These are phyloP conservation scores for Xylariaceae sp. DNA, from an alignment of 2,329 filamentous ascomycete species.

Conservation along the genomic window DNA sequence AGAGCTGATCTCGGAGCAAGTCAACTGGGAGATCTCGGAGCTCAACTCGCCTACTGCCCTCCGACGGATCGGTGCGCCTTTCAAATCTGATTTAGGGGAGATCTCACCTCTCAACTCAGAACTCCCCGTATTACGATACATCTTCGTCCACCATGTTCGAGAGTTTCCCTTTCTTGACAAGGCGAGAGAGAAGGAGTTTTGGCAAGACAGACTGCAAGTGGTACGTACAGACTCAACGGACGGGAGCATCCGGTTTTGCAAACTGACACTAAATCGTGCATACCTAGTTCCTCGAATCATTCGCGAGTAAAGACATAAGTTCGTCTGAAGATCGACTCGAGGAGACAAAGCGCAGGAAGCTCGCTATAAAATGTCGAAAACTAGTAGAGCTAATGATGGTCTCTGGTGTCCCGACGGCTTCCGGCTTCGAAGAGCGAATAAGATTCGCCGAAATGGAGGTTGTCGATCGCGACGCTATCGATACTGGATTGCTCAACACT, in stretches of 20 bases:
- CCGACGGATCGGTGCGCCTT: constrained; percentile 91
- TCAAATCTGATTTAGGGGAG: constrained; percentile 87
- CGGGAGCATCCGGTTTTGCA: background rate
- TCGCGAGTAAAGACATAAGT: constrained; percentile 94
- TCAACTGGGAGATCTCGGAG: constrained; percentile 84
- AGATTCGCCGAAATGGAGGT: constrained; percentile 96
- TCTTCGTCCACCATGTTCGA: constrained; percentile 96
- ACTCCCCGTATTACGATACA: constrained; percentile 87
- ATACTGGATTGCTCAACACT: constrained; percentile 81
- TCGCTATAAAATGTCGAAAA: constrained; percentile 91
- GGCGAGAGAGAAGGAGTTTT: constrained; percentile 97
- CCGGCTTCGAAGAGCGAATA: constrained; percentile 95
- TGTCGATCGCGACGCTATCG: constrained; percentile 87
- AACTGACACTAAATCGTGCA: background rate
- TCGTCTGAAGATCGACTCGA: constrained; percentile 94
- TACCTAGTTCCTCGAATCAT: constrained; percentile 84
- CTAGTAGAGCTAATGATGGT: constrained; percentile 99
- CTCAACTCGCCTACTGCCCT: constrained; percentile 93
- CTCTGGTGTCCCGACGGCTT: constrained; percentile 90
- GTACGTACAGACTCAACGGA: constrained; percentile 48
- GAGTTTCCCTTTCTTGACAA: constrained; percentile 98
- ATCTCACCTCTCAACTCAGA: constrained; percentile 91
- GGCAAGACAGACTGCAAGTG: constrained; percentile 96
- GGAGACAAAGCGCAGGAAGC: constrained; percentile 89
- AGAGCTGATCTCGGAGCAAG: constrained; percentile 87